Percentiles rank a stretch among this genome's conserved stretches.
Evolutionary conservation across 495 filamentous ascomycete species (phyloP).

Genomic region (Trichocladium uniseriatum): DNA sequence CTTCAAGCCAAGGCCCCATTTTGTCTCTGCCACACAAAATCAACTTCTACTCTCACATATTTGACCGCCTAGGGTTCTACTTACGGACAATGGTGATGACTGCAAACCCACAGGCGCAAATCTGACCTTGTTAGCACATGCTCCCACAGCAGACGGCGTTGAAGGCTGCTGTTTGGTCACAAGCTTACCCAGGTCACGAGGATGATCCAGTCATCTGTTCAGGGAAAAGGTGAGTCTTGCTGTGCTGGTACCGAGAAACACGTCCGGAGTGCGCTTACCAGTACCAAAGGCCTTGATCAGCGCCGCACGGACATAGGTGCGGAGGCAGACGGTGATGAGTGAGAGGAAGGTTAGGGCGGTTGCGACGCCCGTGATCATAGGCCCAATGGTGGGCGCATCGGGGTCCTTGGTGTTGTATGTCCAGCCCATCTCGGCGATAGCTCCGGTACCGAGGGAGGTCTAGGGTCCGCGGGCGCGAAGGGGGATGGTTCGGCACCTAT

Average conservation of each 20-base stretch:
- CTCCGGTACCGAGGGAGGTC: not conserved
- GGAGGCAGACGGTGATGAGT: constrained; percentile 26
- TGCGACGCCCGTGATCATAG: constrained; percentile 27
- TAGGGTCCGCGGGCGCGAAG: not conserved
- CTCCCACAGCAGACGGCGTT: too few species aligned
- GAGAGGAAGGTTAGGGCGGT: constrained; percentile 26
- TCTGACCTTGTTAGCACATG: constrained; percentile 10
- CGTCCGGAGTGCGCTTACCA: too few species aligned
- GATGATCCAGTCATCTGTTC: constrained; percentile 35
- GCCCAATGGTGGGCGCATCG: constrained; percentile 30
- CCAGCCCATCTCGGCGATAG: constrained; percentile 30
- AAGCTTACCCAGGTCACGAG: constrained; percentile 28
- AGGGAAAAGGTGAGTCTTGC: not conserved
- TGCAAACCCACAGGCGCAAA: constrained; percentile 22
- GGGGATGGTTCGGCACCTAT: not conserved
- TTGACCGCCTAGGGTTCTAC: not conserved
- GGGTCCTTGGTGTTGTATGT: constrained; percentile 30
- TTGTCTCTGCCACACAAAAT: constrained; percentile 24
- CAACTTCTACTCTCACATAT: not conserved
- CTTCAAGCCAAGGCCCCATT: constrained; percentile 34
- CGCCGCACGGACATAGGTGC: constrained; percentile 27
- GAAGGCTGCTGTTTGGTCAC: not conserved
- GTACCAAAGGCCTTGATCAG: constrained; percentile 29
- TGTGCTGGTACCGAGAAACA: not conserved
- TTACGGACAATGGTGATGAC: constrained; percentile 24